phyloP scores from a whole-genome alignment of 805 yeast genomes.

The Ogataea philodendri region DNA sequence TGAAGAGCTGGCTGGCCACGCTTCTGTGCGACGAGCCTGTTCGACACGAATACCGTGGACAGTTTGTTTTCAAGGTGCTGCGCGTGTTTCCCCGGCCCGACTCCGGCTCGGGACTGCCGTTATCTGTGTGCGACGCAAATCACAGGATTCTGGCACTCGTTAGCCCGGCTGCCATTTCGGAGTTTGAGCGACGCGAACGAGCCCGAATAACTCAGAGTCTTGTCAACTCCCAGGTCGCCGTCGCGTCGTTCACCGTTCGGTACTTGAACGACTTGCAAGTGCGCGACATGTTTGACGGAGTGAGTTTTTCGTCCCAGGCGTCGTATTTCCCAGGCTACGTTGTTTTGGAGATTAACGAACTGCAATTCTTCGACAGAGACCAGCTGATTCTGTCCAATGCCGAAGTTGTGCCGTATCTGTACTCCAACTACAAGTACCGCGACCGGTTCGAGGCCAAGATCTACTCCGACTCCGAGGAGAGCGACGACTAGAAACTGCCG shows the following conservation, averaged over 20 bases:
- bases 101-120: constrained; percentile 10
- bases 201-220: constrained; percentile 17
- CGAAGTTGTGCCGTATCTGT: constrained; percentile 18
- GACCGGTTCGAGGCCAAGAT: constrained; percentile 2
- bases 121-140: constrained; percentile 22
- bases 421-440: constrained; percentile 7
- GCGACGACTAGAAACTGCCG: neutral
- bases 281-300: constrained; percentile 6
- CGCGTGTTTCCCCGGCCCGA: constrained; percentile 7
- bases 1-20: constrained; percentile 17
- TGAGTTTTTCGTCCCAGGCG: constrained; percentile 2
- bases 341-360: constrained; percentile 17
- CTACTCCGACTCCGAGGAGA: neutral
- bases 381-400: constrained; percentile 17
- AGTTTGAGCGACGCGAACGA: constrained; percentile 21
- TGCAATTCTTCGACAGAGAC: constrained; percentile 23
- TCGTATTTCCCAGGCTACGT: constrained; percentile 15
- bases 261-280: constrained; percentile 19
- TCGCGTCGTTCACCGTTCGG: constrained; percentile 12
- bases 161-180: constrained; percentile 14
- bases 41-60: neutral
- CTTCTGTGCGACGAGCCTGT: constrained; percentile 5
- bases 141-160: constrained; percentile 18
- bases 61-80: constrained; percentile 14
- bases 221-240: constrained; percentile 16